These are phyloP conservation scores for Agapanthus africanus DNA, from an alignment of 106 monocot species.

Conservation along the genomic window DNA sequence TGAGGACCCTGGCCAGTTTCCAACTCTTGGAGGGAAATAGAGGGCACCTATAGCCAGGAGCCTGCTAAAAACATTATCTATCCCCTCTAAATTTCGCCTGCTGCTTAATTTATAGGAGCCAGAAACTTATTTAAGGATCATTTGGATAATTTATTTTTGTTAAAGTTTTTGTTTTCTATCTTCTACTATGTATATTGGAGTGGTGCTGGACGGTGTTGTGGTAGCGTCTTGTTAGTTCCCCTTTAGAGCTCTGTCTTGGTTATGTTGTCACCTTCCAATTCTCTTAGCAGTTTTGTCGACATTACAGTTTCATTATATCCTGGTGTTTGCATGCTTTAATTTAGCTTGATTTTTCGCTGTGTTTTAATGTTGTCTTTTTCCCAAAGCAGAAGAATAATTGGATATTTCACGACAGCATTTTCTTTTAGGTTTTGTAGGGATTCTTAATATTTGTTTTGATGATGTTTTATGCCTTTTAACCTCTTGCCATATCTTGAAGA, in stretches of 20 bases:
- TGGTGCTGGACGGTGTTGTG: neutral
- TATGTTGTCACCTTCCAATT: neutral
- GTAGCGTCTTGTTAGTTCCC: neutral
- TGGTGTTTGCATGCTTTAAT: neutral
- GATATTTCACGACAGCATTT: too few species aligned
- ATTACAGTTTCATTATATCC: neutral
- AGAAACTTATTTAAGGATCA: neutral
- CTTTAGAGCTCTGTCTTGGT: neutral
- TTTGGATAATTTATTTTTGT: constrained; percentile 1
- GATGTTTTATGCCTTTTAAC: too few species aligned
- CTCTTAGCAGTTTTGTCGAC: neutral
- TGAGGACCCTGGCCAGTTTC: constrained; percentile 71
- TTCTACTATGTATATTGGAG: constrained; percentile 11
- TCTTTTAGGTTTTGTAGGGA: too few species aligned
- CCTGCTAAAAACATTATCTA: neutral
- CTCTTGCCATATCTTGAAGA: too few species aligned
- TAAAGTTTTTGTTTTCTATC: neutral
- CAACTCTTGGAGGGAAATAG: constrained; percentile 63
- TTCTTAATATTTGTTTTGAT: too few species aligned
- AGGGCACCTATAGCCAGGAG: neutral
- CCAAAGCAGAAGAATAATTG: too few species aligned
- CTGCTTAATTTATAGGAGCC: neutral
- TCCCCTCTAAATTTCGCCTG: neutral
- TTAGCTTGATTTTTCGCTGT: neutral
- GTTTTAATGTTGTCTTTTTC: too few species aligned